A percentile compares a stretch with the other conserved stretches of the same genome.
Conservation (phyloP, 164 flowering plant genomes). For the Magnolia kwangsiensis region DNA sequence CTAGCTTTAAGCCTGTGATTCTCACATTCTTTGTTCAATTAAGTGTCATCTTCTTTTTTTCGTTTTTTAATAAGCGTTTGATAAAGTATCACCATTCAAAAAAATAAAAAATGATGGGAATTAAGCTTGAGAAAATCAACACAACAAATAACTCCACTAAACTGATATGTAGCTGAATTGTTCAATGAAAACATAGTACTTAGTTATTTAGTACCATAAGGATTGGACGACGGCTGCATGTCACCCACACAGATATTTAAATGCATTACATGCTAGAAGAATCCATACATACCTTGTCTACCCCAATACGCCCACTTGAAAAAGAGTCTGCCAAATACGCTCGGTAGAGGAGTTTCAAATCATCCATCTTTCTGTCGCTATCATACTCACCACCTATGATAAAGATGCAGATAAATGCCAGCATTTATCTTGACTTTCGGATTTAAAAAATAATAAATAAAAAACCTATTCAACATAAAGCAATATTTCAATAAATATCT, state of each 20-base stretch:
- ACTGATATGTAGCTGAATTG: background rate
- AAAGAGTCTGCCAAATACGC: slow-evolving; percentile 71
- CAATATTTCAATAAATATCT: slow-evolving; percentile 6
- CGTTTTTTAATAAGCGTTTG: too few species aligned
- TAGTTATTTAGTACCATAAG: background rate
- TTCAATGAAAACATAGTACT: background rate
- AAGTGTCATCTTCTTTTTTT: too few species aligned
- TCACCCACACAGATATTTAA: background rate
- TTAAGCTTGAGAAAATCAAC: background rate
- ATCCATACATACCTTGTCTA: slow-evolving; percentile 52
- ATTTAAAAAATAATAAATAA: background rate
- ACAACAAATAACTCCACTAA: background rate
- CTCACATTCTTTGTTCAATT: too few species aligned
- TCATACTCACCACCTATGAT: slow-evolving; percentile 90
- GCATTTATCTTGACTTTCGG: background rate
- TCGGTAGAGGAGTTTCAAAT: slow-evolving; percentile 83
- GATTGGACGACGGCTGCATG: background rate
- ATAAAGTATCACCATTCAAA: too few species aligned
- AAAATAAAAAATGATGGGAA: too few species aligned
- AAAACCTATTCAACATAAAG: background rate
- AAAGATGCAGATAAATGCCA: slow-evolving; percentile 2
- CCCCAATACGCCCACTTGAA: slow-evolving; percentile 73
- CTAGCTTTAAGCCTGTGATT: too few species aligned
- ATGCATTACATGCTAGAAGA: background rate
- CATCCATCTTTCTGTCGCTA: slow-evolving; percentile 73